Percentiles rank a stretch among this genome's conserved stretches.
Conservation (phyloP, 2,329 filamentous ascomycete genomes). For the Venturia aucupariae region DNA sequence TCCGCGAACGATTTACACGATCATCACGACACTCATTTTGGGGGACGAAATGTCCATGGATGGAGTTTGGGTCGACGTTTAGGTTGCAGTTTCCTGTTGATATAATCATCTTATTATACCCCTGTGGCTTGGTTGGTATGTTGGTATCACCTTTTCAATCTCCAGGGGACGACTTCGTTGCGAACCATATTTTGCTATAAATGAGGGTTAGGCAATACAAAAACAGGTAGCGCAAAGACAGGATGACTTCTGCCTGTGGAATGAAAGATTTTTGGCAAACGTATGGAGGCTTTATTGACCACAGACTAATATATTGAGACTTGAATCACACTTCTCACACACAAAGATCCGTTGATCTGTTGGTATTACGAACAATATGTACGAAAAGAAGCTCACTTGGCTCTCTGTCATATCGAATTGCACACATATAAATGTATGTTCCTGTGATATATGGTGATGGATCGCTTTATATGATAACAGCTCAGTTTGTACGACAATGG, state of each 20-base stretch:
- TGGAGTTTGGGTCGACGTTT: background rate
- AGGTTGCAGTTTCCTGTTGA: background rate
- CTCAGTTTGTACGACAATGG: too few species aligned
- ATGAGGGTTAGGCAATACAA: background rate
- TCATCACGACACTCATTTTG: background rate
- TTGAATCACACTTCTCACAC: background rate
- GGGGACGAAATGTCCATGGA: background rate
- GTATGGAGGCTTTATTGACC: background rate
- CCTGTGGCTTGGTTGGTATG: background rate
- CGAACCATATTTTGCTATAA: background rate
- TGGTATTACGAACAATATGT: too few species aligned
- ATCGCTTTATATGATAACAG: too few species aligned
- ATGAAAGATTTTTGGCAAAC: background rate
- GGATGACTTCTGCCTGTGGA: background rate
- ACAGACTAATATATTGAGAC: background rate
- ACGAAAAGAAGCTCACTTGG: too few species aligned
- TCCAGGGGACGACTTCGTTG: background rate
- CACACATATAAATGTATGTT: too few species aligned
- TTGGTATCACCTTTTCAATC: background rate
- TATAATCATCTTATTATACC: conserved; percentile 6
- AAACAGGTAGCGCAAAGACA: background rate
- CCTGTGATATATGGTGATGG: too few species aligned
- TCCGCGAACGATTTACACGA: background rate
- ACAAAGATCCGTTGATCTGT: too few species aligned
- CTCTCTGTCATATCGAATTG: too few species aligned